Evolutionary conservation across 305 asterid genomes (phyloP).

Genomic region (Rubia tinctorum): DNA sequence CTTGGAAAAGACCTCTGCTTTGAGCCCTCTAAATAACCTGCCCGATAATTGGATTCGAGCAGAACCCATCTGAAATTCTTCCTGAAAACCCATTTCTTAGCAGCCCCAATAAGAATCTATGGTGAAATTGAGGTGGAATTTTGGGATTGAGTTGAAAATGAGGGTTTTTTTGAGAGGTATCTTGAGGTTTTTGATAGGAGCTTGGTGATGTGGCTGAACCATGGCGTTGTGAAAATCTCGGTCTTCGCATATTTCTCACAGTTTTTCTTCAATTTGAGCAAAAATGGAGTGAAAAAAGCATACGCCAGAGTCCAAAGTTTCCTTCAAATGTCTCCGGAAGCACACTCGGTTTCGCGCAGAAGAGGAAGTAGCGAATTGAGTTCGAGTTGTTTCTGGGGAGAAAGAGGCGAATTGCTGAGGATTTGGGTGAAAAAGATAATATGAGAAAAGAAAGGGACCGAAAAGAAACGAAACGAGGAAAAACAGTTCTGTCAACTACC

Average conservation of each 20-base stretch:
- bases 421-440: too few species aligned
- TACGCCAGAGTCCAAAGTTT: not conserved
- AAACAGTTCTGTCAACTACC: too few species aligned
- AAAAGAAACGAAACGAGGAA: too few species aligned
- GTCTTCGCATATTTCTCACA: not conserved
- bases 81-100: slow-evolving; percentile 24
- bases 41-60: slow-evolving; percentile 29
- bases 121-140: slow-evolving; percentile 20
- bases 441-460: too few species aligned
- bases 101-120: slow-evolving; percentile 24
- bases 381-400: too few species aligned
- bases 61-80: slow-evolving; percentile 31
- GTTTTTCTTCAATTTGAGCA: not conserved
- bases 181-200: slow-evolving; percentile 44
- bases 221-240: slow-evolving; percentile 34
- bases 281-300: not conserved
- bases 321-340: too few species aligned
- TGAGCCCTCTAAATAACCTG: slow-evolving; percentile 30
- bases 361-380: too few species aligned
- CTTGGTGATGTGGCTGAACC: slow-evolving; percentile 40
- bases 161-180: slow-evolving; percentile 28
- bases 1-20: slow-evolving; percentile 27
- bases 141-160: slow-evolving; percentile 20
- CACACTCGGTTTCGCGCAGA: too few species aligned
- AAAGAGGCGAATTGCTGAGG: too few species aligned